These are phyloP conservation scores for Vaucheria bursata DNA, from an alignment of 352 stramenopile species.

Conservation along the genomic window DNA sequence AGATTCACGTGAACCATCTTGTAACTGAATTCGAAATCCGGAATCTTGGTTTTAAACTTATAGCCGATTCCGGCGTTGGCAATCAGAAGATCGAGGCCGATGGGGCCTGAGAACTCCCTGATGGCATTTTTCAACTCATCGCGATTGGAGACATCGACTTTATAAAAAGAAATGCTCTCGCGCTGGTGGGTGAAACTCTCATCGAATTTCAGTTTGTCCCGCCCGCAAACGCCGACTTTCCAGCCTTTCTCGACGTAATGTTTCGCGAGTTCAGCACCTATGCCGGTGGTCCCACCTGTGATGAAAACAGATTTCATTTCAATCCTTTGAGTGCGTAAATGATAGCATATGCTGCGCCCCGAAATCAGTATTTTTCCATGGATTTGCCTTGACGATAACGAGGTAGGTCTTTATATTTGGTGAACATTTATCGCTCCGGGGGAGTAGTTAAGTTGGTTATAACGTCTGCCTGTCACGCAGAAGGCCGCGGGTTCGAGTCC, in stretches of 20 bases:
- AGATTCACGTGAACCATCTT: neutral
- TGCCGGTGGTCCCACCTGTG: neutral
- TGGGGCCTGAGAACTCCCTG: neutral
- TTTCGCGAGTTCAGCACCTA: neutral
- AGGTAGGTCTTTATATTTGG: neutral
- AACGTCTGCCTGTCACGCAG: slow-evolving; percentile 4
- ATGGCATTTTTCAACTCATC: neutral
- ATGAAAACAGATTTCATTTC: neutral
- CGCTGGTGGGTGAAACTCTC: neutral
- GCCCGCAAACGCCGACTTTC: neutral
- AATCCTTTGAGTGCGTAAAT: no score
- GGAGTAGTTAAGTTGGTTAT: slow-evolving; percentile 8
- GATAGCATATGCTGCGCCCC: no score
- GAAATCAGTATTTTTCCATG: neutral
- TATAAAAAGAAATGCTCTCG: neutral
- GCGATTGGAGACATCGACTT: neutral
- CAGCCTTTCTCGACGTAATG: neutral
- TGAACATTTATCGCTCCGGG: neutral
- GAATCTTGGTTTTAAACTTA: neutral
- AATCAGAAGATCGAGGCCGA: neutral
- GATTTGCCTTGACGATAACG: neutral
- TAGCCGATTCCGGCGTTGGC: neutral
- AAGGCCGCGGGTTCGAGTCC: slow-evolving; percentile 2
- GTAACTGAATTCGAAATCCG: neutral
- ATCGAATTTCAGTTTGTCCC: neutral